phyloP scores from a whole-genome alignment of 2,329 filamentous ascomycete genomes.

The Hypoxylon sp. region DNA sequence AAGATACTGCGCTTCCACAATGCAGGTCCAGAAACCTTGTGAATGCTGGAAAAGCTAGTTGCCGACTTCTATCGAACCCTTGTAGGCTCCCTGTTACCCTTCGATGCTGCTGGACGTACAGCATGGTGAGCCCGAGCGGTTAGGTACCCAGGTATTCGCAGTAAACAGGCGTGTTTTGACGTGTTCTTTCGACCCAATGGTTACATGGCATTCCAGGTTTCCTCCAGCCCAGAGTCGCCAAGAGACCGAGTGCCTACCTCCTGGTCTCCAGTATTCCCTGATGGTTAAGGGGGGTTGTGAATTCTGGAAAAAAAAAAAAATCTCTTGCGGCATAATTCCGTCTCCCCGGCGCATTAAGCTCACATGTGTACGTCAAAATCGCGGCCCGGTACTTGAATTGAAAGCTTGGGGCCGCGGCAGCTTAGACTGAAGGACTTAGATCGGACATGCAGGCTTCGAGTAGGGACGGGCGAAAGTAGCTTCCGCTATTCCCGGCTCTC shows the following conservation, averaged over 20 bases:
- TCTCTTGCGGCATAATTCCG: conserved; percentile 26
- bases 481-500: conserved; percentile 36
- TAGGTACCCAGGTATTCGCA: conserved; percentile 7
- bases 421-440: conserved; percentile 7
- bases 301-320: conserved; percentile 21
- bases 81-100: conserved; percentile 11
- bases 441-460: conserved; percentile 32
- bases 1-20: conserved; percentile 26
- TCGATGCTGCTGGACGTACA: conserved; percentile 15
- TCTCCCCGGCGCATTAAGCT: conserved; percentile 31
- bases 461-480: conserved; percentile 30
- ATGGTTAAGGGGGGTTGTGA: conserved; percentile 19
- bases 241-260: conserved; percentile 3
- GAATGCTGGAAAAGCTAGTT: conserved; percentile 12
- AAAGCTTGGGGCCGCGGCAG: conserved; percentile 31
- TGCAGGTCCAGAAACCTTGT: conserved; percentile 38
- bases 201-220: conserved; percentile 18
- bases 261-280: conserved; percentile 5
- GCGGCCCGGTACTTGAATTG: conserved; percentile 18
- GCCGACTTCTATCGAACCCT: conserved; percentile 12
- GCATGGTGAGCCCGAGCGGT: conserved; percentile 2
- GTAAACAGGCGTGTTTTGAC: conserved; percentile 9
- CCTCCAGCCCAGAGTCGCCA: conserved; percentile 20
- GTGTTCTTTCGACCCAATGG: conserved; percentile 9
- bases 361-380: conserved; percentile 33